These are phyloP conservation scores for barley (Hordeum vulgare) DNA, from an alignment of 176 grass and related monocot species.

Conservation along the genomic window MorexV3_pseudomolecules_assembly NC_058519.1:96890329-96890828, in stretches of 20 bases:
- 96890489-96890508: not conserved
- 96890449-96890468: not conserved
- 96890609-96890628: not conserved
- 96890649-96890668: constrained; percentile 4
- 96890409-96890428: not conserved
- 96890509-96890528: not conserved
- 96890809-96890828: not conserved
- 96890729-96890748: not conserved
- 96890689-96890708: constrained; percentile 47
- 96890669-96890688: constrained; percentile 41
- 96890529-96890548: not conserved
- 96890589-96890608: not conserved
- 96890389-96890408: constrained; percentile 63
- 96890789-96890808: not conserved
- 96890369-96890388: constrained; percentile 73
- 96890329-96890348: constrained; percentile 70
- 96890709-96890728: constrained; percentile 23
- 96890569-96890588: not conserved
- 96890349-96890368: constrained; percentile 58
- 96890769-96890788: not conserved
- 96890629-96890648: constrained; percentile 14
- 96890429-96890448: constrained; percentile 44
- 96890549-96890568: not conserved
- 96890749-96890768: not conserved
- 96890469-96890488: not conserved